Base-by-base conservation (phyloP, 2,329 filamentous ascomycete species). In the Botryotinia globosa region DNA sequence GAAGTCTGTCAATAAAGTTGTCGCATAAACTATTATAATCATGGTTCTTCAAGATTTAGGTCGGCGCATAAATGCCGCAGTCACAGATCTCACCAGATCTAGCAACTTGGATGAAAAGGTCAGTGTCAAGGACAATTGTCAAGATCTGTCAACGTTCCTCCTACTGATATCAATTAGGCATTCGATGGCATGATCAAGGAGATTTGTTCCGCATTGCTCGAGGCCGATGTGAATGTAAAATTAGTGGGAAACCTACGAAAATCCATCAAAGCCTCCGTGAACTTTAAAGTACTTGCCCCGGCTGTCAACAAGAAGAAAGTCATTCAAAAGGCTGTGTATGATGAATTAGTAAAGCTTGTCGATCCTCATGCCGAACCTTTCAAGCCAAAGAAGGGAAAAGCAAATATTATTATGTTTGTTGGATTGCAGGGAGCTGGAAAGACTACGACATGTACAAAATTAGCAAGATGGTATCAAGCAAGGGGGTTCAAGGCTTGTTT, bases 11-110 rank as follows among this genome's bases (percentile, higher is more conserved):
- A 59, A 42, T 18, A 58, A 39, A 44, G 74, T 64, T 58, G 59
- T 71, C 73, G 62, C 63, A 73, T 71, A 62, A 64, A 37, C 71
- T 72, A 69, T 63, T 68, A 32, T 48, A 74, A 81, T 80, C 81
- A 99, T 99, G 96, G 96, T 99, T 88, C 92, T 99, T 81, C 94
- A 97, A 90, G 96, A 99, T 88, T 89, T 99, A 74, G 96, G 96
- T 79, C 94, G 95, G 87, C 96, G 96, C 85, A 98, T 99, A 83
- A 98, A 98, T 85, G 90, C 94, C 87, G 96, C 96, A 80, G 93
- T 99, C 85, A 92, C 91, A 76, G 95, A 98, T 85, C 88, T 98
- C 80, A 97, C 95, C 74, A 89, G 95, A 80, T 94, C 96, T 73
- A 92, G 90, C 77, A 98, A 97, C 81, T 89, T 98, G 78, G 95